Evolutionary conservation across 108 stramenopile species (phyloP).

Genomic region (Nitzschia sp.): DNA sequence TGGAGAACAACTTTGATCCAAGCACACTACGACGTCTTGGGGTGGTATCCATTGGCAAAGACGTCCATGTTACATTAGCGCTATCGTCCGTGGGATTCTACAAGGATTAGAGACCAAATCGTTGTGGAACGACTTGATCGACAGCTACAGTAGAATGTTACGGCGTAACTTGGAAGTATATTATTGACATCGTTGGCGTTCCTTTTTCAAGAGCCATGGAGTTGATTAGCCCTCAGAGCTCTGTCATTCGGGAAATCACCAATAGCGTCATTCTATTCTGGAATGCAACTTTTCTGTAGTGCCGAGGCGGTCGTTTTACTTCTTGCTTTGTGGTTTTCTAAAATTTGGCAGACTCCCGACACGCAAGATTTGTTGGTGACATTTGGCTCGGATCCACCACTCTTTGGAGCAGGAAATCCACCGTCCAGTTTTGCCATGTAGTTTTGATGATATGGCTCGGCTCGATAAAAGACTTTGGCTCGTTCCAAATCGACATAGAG

Average conservation of each 20-base stretch:
- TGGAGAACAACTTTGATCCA: slow-evolving; percentile 46
- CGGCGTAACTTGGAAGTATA: no score
- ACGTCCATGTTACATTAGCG: slow-evolving; percentile 59
- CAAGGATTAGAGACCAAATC: slow-evolving; percentile 13
- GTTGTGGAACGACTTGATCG: not conserved
- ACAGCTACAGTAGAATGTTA: not conserved
- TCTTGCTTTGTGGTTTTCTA: not conserved
- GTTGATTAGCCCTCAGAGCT: not conserved
- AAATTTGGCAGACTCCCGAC: not conserved
- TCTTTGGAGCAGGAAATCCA: no score
- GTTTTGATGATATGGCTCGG: slow-evolving; percentile 7
- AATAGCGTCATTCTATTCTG: not conserved
- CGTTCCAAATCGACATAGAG: slow-evolving; percentile 59
- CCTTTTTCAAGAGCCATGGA: not conserved
- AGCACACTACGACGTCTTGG: slow-evolving; percentile 51
- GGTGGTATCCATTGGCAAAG: slow-evolving; percentile 70
- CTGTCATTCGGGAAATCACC: not conserved
- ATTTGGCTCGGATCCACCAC: no score
- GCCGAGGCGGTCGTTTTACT: not conserved
- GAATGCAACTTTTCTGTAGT: not conserved
- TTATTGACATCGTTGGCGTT: not conserved
- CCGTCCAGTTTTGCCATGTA: not conserved
- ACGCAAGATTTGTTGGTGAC: not conserved
- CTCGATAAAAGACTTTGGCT: slow-evolving; percentile 53
- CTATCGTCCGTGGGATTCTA: slow-evolving; percentile 60